Percentiles rank a stretch among this genome's conserved stretches.
Conservation (phyloP, 139 green algal species). For the Asterochloris sp. region DNA sequence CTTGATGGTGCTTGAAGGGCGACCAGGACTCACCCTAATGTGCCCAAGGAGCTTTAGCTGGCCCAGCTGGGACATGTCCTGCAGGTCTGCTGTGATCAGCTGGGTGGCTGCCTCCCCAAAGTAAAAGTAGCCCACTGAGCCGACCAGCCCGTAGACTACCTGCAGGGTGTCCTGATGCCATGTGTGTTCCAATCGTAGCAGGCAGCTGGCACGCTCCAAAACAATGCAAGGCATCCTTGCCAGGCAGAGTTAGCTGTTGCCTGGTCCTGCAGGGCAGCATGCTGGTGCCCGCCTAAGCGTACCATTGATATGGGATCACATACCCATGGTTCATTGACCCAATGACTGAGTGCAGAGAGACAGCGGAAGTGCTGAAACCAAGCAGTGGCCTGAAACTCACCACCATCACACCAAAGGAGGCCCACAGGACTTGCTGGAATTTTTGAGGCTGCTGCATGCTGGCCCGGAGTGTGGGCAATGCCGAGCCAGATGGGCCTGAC, state of each 20-base stretch:
- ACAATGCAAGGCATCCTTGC: too few relatives aligned
- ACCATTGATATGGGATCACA: too few relatives aligned
- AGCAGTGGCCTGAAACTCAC: too few relatives aligned
- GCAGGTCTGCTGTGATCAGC: constrained; percentile 12
- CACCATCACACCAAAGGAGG: constrained; percentile 1
- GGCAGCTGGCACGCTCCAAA: too few relatives aligned
- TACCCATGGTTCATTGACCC: too few relatives aligned
- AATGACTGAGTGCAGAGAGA: too few relatives aligned
- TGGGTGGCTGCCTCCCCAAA: constrained; percentile 6
- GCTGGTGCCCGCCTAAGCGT: too few relatives aligned
- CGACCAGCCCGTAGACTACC: constrained; percentile 1
- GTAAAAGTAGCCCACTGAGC: constrained; percentile 8
- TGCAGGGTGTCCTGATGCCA: too few relatives aligned
- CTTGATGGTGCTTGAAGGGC: not conserved
- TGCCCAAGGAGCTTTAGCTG: constrained; percentile 2
- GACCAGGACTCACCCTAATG: not conserved
- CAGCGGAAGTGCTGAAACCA: too few relatives aligned
- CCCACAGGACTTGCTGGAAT: constrained; percentile 7
- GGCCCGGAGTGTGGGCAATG: constrained; percentile 11
- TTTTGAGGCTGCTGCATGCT: constrained; percentile 15
- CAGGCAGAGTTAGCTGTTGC: too few relatives aligned
- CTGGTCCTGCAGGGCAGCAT: too few relatives aligned
- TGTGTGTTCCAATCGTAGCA: too few relatives aligned
- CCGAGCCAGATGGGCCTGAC: constrained; percentile 9
- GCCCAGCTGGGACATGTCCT: constrained; percentile 6